Base-by-base conservation (phyloP, 2,329 filamentous ascomycete genomes). In the Pseudogymnoascus sp. region DNA sequence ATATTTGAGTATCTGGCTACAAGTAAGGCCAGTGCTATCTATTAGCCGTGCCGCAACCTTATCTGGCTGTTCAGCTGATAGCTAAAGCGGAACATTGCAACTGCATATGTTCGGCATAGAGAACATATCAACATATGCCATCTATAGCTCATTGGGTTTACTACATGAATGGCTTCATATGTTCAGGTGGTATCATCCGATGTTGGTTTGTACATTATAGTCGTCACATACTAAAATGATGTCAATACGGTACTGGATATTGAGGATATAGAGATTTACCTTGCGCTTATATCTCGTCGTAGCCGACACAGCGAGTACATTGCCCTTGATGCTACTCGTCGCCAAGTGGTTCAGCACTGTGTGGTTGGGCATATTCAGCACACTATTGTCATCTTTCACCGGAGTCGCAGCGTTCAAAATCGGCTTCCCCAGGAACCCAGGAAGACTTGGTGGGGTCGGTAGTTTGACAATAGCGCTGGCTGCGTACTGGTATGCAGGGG, bases 211-310 rank as follows among this genome's bases (percentile, higher is more conserved):
- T 97, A 97, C 80, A 97, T 88, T 73, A 97, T 96, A 2, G 92
- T 97, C 3, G 93, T 97, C 36, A 97, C 89, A 76, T 97, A 97
- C 93, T 97, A 69, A 13, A 17, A 38, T 44, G 51, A 42, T 51
- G 4, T 7, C n/a, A 36, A 64, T 15, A 51, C 41, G 44, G n/a
- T 33, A 58, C 29, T 10, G 60, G 58, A 36, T 4, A 44, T 17
- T 10, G 21, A 36, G 13, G 63, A 36, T n/a, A 63, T 15, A 17
- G 27, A 63, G 27, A 70, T 80, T 62, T 71, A 91, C 91, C 85
- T 99, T 99, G 76, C 90, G 88, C 78, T 92, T 95, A 75, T 97
- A 99, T 74, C 94, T 84, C n/a, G 94, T 99, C 4, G 94, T 99
- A 12, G 91, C 93, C 71, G 92, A 97, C 5, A 96, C 95, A 35